Conservation (phyloP, 2,329 filamentous ascomycete genomes). For the Dothideomycetidae sp. region DNA sequence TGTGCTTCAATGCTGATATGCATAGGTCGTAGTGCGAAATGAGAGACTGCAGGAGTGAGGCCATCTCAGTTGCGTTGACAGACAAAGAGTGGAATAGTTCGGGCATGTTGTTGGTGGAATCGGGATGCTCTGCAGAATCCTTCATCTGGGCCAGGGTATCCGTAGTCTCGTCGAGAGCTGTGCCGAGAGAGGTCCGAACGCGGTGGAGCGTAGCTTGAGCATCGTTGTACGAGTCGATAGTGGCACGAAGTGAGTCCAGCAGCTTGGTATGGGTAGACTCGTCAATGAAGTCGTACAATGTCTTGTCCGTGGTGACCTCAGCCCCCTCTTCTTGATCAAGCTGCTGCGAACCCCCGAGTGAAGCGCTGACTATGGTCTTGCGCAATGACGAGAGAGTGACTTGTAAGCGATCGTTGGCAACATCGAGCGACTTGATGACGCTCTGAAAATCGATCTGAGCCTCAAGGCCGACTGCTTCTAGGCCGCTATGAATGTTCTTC, state of each 20-base stretch:
- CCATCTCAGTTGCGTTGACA: slow-evolving; percentile 67
- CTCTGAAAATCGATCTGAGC: slow-evolving; percentile 34
- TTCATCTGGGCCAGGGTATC: slow-evolving; percentile 7
- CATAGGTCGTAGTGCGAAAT: slow-evolving; percentile 87
- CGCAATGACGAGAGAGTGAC: slow-evolving; percentile 52
- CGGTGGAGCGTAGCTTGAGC: slow-evolving; percentile 43
- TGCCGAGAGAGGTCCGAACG: slow-evolving; percentile 54
- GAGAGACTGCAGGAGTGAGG: slow-evolving; percentile 62
- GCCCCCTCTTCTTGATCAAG: slow-evolving; percentile 15
- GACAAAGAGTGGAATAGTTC: slow-evolving; percentile 43
- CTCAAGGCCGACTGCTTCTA: slow-evolving; percentile 28
- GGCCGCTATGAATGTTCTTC: slow-evolving; percentile 29
- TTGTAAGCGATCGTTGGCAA: slow-evolving; percentile 49
- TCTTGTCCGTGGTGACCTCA: slow-evolving; percentile 33
- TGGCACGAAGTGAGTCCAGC: slow-evolving; percentile 51
- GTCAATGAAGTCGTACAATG: slow-evolving; percentile 62
- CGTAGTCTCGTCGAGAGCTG: slow-evolving; percentile 49
- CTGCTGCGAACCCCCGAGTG: slow-evolving; percentile 43
- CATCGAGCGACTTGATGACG: slow-evolving; percentile 51
- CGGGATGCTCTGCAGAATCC: slow-evolving; percentile 21
- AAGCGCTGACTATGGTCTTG: slow-evolving; percentile 48
- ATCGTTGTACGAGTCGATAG: slow-evolving; percentile 57
- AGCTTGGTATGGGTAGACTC: slow-evolving; percentile 53
- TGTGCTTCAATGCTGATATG: slow-evolving; percentile 79
- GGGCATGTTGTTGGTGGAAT: slow-evolving; percentile 25